A percentile compares a stretch with the other conserved stretches of the same genome.
phyloP scores from a whole-genome alignment of 139 green algal genomes.

The Coccomyxa sp. region DNA sequence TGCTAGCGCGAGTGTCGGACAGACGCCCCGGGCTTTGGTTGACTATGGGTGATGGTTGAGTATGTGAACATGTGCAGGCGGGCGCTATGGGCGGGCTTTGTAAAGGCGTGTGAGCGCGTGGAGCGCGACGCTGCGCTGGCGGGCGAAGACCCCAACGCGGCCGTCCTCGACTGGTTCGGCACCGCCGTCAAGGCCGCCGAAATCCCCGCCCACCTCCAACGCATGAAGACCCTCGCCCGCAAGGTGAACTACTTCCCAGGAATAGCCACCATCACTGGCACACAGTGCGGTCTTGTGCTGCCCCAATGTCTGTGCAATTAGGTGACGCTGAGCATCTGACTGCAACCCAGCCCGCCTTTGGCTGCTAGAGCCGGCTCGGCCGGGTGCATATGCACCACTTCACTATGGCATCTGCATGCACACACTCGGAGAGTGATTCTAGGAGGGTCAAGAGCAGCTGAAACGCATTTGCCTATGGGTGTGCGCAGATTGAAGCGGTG shows the following conservation, averaged over 20 bases:
- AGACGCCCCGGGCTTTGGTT: no score
- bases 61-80: not conserved
- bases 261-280: not conserved
- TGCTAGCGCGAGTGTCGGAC: no score
- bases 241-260: slow-evolving; percentile 17
- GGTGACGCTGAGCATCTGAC: not conserved
- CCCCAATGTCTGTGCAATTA: no score
- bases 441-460: no score
- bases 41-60: no score
- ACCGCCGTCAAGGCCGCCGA: slow-evolving; percentile 74
- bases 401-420: no score
- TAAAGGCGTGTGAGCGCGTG: slow-evolving; percentile 11
- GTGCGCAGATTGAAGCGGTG: slow-evolving; percentile 18
- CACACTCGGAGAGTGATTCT: no score
- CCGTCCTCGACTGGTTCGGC: slow-evolving; percentile 90
- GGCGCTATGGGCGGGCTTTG: slow-evolving; percentile 18
- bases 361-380: no score
- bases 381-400: no score
- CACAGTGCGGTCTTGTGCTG: not conserved
- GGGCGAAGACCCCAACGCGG: slow-evolving; percentile 27
- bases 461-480: not conserved
- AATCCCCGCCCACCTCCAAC: slow-evolving; percentile 42
- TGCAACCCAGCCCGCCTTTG: not conserved
- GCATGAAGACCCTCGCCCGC: slow-evolving; percentile 52
- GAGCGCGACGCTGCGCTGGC: not conserved